Percentiles rank a stretch among this genome's conserved stretches.
These are phyloP conservation scores for Gossypium mustelinum DNA, from an alignment of 345 rosid genomes.

Conservation along the genomic window DNA sequence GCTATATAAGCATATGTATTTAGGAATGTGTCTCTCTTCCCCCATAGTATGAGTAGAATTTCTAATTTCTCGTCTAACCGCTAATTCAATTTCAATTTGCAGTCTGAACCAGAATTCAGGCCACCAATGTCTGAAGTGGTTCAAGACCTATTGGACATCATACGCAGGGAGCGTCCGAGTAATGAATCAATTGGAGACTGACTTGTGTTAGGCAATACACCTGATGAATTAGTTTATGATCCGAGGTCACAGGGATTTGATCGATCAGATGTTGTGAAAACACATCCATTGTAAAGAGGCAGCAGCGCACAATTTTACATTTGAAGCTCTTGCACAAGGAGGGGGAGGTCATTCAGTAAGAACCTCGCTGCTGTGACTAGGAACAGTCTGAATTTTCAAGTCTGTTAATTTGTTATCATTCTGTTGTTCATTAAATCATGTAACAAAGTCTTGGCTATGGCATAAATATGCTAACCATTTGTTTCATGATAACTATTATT, in stretches of 20 bases:
- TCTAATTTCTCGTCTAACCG: background rate
- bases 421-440: conserved; percentile 19
- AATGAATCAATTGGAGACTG: conserved; percentile 51
- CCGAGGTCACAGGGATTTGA: background rate
- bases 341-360: background rate
- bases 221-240: conserved; percentile 3
- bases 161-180: conserved; percentile 61
- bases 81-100: conserved; percentile 19
- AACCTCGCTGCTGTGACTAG: background rate
- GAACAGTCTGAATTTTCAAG: background rate
- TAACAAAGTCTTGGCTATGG: conserved; percentile 10
- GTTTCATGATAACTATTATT: conserved; percentile 3
- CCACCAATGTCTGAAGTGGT: conserved; percentile 92
- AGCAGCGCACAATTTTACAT: background rate
- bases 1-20: background rate
- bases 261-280: background rate
- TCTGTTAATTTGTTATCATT: conserved; percentile 17
- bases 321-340: background rate
- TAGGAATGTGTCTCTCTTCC: background rate
- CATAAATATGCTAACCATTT: conserved; percentile 13
- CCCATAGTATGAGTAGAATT: background rate
- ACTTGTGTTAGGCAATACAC: conserved; percentile 2
- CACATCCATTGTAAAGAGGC: background rate
- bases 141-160: conserved; percentile 83
- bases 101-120: conserved; percentile 84